Base-by-base conservation (phyloP, 305 asterid species). In the Lippia alba region DNA sequence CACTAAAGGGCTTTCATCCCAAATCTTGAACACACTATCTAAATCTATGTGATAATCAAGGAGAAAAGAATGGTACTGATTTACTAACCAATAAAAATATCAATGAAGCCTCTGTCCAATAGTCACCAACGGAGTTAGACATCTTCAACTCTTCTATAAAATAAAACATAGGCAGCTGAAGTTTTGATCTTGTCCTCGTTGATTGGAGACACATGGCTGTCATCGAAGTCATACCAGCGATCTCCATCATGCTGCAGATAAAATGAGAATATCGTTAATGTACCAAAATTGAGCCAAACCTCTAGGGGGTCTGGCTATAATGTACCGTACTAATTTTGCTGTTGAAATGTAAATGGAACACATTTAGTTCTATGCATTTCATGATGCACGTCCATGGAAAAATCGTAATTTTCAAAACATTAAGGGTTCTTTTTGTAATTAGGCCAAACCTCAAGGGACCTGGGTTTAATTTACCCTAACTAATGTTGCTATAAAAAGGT, bases 201-300 rank as follows among this genome's bases (percentile, higher is more conserved):
- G 86, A 89, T 82, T 45, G 86, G 86, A 65, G 87, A 91, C 66
- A 91, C 97, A 19, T 80, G 86, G 84, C 91, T 94, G 81, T 94
- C 97, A 30, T 91, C 97, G 40, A 94, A 91, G 80, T 91, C 97
- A 17, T 83, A 94, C 99, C 97, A 91, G 56, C 74, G 85, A 69
- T 86, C 90, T 19, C 95, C 94, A 24, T 88, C 97, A 69, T 89
- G 97, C 99, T 94, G 67, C 15, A 49, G 64, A 53, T 53, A 45
- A 33, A 50, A 64, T 73, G 20, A 32, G 12, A 51, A 18, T 36
- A 69, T 19, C 19, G 30, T 24, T 24, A 24, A 24, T 3, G 30
- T 24, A 24, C 30, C 30, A 24, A 24, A 24, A 44, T 44, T 44
- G 10, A 11, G 49, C 14, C 49, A 11, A 44, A 44, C 49, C 12